Base-by-base conservation (phyloP, 2,329 filamentous ascomycete species). In the Trichoderma sp. region DNA sequence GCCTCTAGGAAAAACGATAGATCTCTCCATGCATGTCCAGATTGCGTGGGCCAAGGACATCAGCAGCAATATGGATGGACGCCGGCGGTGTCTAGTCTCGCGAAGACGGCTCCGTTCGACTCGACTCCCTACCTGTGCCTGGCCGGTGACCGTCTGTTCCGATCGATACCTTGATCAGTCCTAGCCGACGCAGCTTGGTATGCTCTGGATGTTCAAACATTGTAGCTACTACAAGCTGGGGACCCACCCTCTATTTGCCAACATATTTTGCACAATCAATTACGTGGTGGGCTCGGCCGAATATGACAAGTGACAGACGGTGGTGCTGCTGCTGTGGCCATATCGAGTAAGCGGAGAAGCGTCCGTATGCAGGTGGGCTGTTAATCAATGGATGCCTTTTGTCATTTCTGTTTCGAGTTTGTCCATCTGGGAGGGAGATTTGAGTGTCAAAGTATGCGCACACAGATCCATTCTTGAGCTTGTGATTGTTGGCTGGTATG, bases 291-390 rank as follows among this genome's bases (percentile, higher is more conserved):
- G 66, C 56, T 70, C 24, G 21, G 43, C 24, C 36, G 53, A 62
- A 71, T 67, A 51, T 71, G 70, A 71, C 64, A 71, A 57, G 53
- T 71, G 70, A 71, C 70, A 71, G 57, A 28, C 60, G 70, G 24
- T 43, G 15, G 39, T 21, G 64, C 32, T 53, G 64, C 32, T 53
- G 67, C 47, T 24, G 56, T n/a, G n/a, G 8, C 39, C 28, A 21
- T 32, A 39, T 30, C 26, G 15, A 36, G 26, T 66, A 51, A 56
- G 34, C 67, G 39, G 61, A 34, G 61, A 36, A 36, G 60, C 61
- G 51, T 24, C 12, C 7, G 11, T 47, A 68, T 68, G 56, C 70
- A 58, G 47, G 69, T 43, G 62, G 70, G 69, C 61, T 60, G 14
- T 57, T 64, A 43, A 53, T 47, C 21, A 34, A 43, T 43, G 39